These are phyloP conservation scores for Auricularia cornea DNA, from an alignment of 768 basidiomycete species.

Conservation along the genomic window DNA sequence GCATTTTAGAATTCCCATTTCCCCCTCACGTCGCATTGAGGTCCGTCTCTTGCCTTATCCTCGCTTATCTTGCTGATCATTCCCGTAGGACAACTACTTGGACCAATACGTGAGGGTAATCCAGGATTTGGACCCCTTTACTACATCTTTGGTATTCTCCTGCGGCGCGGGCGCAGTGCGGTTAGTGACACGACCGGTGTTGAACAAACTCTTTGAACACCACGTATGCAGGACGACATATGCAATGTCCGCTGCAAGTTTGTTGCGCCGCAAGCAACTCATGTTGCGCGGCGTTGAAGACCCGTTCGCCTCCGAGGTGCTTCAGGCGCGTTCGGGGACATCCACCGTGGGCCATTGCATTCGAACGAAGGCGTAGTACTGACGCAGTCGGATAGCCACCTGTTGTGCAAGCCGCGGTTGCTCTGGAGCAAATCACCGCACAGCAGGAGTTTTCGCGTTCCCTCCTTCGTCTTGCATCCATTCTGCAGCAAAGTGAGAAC, in stretches of 20 bases:
- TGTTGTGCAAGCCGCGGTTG: conserved; percentile 10
- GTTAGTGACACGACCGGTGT: conserved; percentile 11
- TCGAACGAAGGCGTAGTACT: too few relatives aligned
- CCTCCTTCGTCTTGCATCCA: conserved; percentile 66
- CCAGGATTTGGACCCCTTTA: conserved; percentile 65
- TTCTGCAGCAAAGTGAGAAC: conserved; percentile 66
- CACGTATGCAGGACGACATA: conserved; percentile 2
- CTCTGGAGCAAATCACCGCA: conserved; percentile 61
- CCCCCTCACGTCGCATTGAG: conserved; percentile 86
- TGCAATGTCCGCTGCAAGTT: conserved; percentile 72
- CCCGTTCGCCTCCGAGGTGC: conserved; percentile 48
- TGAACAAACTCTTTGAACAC: background rate
- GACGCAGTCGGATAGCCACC: conserved; percentile 7
- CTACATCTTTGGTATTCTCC: conserved; percentile 82
- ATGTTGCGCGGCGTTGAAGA: conserved; percentile 59
- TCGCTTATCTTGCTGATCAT: background rate
- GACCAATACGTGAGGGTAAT: conserved; percentile 87
- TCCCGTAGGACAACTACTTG: conserved; percentile 76
- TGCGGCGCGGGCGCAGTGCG: conserved; percentile 97
- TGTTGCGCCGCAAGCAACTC: conserved; percentile 74
- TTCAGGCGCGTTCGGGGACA: conserved; percentile 11
- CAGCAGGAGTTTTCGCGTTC: conserved; percentile 76
- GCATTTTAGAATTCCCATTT: conserved; percentile 75
- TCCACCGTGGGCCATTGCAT: conserved; percentile 36
- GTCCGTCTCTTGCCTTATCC: conserved; percentile 27